phyloP scores from a whole-genome alignment of 2,329 filamentous ascomycete species.

The Fusarium burgessii region DNA sequence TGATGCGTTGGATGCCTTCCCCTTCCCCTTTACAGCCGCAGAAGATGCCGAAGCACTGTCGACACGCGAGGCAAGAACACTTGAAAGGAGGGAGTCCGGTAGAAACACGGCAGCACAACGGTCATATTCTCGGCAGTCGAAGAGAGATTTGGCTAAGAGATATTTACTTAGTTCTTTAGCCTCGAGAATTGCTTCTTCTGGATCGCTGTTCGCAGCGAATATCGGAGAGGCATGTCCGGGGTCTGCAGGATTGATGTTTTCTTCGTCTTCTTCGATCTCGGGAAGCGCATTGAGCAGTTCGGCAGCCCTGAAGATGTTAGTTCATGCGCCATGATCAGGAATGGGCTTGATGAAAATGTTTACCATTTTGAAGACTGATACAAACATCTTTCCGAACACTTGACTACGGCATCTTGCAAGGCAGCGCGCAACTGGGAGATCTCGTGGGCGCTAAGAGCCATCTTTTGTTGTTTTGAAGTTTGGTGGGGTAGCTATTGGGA shows the following conservation, averaged over 20 bases:
- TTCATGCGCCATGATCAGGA: neutral
- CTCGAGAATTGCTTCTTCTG: constrained; percentile 80
- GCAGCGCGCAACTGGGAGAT: constrained; percentile 75
- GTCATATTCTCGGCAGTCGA: constrained; percentile 95
- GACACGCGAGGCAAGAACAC: constrained; percentile 66
- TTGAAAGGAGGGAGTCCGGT: constrained; percentile 80
- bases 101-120: constrained; percentile 91
- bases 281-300: constrained; percentile 90
- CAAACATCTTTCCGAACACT: constrained; percentile 93
- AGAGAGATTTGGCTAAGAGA: constrained; percentile 91
- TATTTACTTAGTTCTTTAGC: constrained; percentile 84
- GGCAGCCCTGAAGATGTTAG: constrained; percentile 77
- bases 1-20: constrained; percentile 46
- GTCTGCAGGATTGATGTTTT: constrained; percentile 47
- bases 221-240: constrained; percentile 59
- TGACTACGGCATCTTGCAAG: constrained; percentile 86
- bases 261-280: constrained; percentile 69
- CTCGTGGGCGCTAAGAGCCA: constrained; percentile 68
- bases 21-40: constrained; percentile 73
- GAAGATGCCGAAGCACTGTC: constrained; percentile 52
- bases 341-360: constrained; percentile 1
- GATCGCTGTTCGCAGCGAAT: constrained; percentile 71
- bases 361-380: constrained; percentile 98
- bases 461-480: constrained; percentile 47
- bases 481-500: constrained; percentile 31